These are phyloP conservation scores for Diversispora epigaea DNA, from an alignment of 192 early-diverging fungal genomes.

Conservation along the genomic window DNA sequence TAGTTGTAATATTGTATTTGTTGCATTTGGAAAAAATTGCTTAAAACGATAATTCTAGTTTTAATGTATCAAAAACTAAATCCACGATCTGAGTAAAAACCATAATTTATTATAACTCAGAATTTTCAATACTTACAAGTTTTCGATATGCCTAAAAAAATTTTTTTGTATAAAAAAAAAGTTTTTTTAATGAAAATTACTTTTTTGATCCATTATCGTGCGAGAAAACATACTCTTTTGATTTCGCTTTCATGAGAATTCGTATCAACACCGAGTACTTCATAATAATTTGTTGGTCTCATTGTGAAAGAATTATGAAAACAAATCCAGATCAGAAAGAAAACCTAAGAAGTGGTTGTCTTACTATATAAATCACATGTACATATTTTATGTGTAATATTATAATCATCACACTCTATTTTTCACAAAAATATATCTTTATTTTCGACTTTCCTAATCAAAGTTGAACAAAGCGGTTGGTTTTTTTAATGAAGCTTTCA, in stretches of 20 bases:
- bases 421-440: too few species aligned
- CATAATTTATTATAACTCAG: background rate
- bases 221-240: conserved; percentile 41
- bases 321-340: background rate
- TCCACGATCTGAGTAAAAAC: background rate
- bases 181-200: background rate
- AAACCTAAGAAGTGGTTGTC: background rate
- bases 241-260: conserved; percentile 46
- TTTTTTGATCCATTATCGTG: background rate
- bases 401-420: too few species aligned
- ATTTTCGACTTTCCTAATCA: too few species aligned
- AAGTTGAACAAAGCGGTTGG: too few species aligned
- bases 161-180: background rate
- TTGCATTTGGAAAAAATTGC: too few species aligned
- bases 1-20: too few species aligned
- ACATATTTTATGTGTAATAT: too few species aligned
- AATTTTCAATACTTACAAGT: conserved; percentile 38
- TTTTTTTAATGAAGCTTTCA: too few species aligned
- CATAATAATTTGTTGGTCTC: conserved; percentile 53
- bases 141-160: conserved; percentile 54
- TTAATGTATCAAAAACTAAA: background rate
- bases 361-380: too few species aligned
- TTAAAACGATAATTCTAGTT: background rate
- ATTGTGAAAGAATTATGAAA: background rate
- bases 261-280: conserved; percentile 60